Conservation (phyloP, 2,329 filamentous ascomycete species). For the Aspergillus nomiae region DNA sequence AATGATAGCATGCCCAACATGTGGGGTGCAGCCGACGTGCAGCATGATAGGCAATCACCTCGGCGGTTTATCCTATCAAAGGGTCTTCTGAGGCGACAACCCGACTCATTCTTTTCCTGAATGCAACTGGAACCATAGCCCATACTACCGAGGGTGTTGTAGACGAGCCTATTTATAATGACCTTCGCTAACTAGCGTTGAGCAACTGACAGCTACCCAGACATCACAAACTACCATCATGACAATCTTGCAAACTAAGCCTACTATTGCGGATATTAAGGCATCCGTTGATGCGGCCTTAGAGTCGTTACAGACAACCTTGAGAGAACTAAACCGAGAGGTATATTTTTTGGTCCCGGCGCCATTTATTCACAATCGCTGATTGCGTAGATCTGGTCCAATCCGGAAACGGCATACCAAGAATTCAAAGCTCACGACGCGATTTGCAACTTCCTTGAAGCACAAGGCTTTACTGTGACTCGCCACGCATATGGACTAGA, state of each 20-base stretch:
- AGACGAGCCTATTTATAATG: not conserved
- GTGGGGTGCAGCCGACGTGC: slow-evolving; percentile 11
- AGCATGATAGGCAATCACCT: slow-evolving; percentile 2
- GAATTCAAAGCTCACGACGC: slow-evolving; percentile 56
- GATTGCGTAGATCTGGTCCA: slow-evolving; percentile 42
- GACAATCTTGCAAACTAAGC: slow-evolving; percentile 12
- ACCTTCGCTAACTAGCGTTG: not conserved
- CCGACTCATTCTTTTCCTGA: not conserved
- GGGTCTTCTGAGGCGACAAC: not conserved
- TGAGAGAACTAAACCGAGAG: slow-evolving; percentile 30
- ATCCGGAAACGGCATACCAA: slow-evolving; percentile 56
- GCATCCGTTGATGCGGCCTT: slow-evolving; percentile 23
- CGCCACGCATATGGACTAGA: slow-evolving; percentile 54
- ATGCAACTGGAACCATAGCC: not conserved
- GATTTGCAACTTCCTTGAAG: slow-evolving; percentile 49
- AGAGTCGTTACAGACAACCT: slow-evolving; percentile 18
- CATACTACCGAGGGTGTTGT: not conserved
- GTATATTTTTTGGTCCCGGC: slow-evolving; percentile 11
- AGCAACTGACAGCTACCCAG: not conserved
- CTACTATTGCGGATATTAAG: slow-evolving; percentile 24
- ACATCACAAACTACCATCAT: slow-evolving; percentile 13
- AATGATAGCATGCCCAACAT: not conserved
- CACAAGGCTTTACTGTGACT: slow-evolving; percentile 50
- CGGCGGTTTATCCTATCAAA: slow-evolving; percentile 10
- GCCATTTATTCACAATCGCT: not conserved